Base-by-base conservation (phyloP, 2,329 filamentous ascomycete genomes). In the Microsporum canis region DNA sequence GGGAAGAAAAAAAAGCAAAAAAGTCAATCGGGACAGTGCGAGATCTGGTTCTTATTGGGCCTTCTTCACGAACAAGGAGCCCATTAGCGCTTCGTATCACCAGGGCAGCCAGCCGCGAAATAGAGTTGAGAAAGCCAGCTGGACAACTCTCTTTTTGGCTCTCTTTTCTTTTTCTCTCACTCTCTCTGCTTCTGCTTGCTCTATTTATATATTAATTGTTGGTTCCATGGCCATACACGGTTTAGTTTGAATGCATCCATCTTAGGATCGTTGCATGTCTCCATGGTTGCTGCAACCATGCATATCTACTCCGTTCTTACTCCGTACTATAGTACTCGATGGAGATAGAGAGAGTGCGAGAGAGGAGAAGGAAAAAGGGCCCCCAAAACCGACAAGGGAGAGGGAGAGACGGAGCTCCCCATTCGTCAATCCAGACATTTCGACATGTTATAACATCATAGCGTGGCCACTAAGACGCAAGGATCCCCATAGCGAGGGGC, bases 61-160 rank as follows among this genome's bases (percentile, higher is more conserved):
- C 38, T 31, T 3, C 36, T 17, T 56, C 31, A 39, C 33, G 53
- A 33, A 58, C 57, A 58, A 27, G 57, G 57, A 58, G 17, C 8
- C 17, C 33, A n/a, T 45, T 58, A 58, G 57, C 39, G 57, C 57
- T 34, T 58, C 57, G 57, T 58, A 58, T 58, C 57, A 45, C 57
- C 57, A 33, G 38, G 57, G 57, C 38, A 45, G 57, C 57, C 27
- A 45, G 36, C 57, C 57, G 39, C 57, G 57, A 58, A 45, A 58
- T 58, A 41, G 53, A 56, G 53, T 36, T 49, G 45, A 31, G 45
- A 49, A 23, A 31, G 45, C 45, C 45, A 49, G 45, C 45, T 49
- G 45, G 45, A 49, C 45, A 31, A 29, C 27, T 49, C 27, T 47
- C 43, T 34, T 17, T 56, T 31, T n/a, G n/a, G n/a, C 33, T 34